A percentile compares a stretch with the other conserved stretches of the same genome.
Conservation (phyloP, 2,329 filamentous ascomycete species). For the Leptoxyphium fumago region DNA sequence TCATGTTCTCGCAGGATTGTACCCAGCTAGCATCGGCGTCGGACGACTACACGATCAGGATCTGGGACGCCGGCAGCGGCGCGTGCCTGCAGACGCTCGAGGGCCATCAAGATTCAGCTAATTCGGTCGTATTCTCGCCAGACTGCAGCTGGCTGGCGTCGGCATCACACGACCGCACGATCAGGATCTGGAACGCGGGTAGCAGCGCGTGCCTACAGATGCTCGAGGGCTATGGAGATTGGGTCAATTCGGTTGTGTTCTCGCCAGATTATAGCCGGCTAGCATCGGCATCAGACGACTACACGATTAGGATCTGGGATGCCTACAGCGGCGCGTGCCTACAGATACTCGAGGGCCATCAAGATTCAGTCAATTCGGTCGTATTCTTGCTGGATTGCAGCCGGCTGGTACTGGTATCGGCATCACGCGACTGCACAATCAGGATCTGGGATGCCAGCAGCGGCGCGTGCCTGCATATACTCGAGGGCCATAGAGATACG, state of each 20-base stretch:
- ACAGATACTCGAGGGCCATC: background rate
- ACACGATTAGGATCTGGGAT: background rate
- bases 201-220: constrained; percentile 80
- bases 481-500: background rate
- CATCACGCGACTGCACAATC: constrained; percentile 52
- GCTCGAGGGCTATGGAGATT: constrained; percentile 73
- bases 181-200: constrained; percentile 76
- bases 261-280: background rate
- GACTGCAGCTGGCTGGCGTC: constrained; percentile 76
- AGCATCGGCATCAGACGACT: background rate
- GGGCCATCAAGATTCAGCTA: constrained; percentile 78
- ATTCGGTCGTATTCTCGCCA: constrained; percentile 76
- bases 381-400: constrained; percentile 81
- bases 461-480: background rate
- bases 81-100: constrained; percentile 76
- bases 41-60: constrained; percentile 82
- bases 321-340: background rate
- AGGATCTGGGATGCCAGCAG: background rate
- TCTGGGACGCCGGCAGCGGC: constrained; percentile 73
- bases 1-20: constrained; percentile 87
- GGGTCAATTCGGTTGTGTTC: constrained; percentile 47
- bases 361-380: background rate
- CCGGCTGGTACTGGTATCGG: constrained; percentile 74
- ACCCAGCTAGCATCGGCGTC: constrained; percentile 70
- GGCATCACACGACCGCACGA: constrained; percentile 76